Evolutionary conservation across 805 yeast genomes (phyloP), one percentile per base, ranked within the genome.

Genomic region (Nakazawaea laoshanensis): DNA sequence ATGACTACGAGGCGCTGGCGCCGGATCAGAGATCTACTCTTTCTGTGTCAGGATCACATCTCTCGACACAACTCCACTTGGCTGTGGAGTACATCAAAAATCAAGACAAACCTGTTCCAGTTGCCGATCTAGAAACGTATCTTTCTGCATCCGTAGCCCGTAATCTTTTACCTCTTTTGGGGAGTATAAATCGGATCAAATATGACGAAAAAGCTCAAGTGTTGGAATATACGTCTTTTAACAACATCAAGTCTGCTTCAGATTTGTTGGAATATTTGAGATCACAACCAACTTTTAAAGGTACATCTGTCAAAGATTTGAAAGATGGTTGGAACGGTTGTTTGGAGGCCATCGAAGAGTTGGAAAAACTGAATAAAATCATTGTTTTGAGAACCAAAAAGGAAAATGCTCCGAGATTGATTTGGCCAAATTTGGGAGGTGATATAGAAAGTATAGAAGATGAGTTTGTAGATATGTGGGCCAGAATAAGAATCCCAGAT

Each of bases 271-370:
- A 74, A 37, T 80, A 77, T 45, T 65, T 92, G 40, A 69, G 87
- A 45, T 64, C 75, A 16, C 96, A 87, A 57, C 77, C 82, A 2
- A 84, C 95, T 2, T 88, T 85, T 54, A 83, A 78, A 50, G 97
- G 98, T 2, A 69, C 80, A 2, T 63, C 87, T 0, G 95, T 89
- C 19, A 84, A 81, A 45, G 69, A 65, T 34, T 55, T 77, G 31
- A 76, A 76, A 47, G 96, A 86, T 49, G 98, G 98, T 16, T 92
- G 99, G 99, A 72, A 83, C 33, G 89, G 87, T 11, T 89, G 96
- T 53, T 55, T 80, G 24, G 77, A 74, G 4, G 80, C 92, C 0
- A 76, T 92, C 17, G 76, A 77, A 30, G 78, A 81, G 45, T 61
- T 92, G 19, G 98, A 92, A 50, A 65, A 67, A 35, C 79, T 79